Evolutionary conservation across 805 yeast species (phyloP).

Genomic region (Candida tibetensis): DNA sequence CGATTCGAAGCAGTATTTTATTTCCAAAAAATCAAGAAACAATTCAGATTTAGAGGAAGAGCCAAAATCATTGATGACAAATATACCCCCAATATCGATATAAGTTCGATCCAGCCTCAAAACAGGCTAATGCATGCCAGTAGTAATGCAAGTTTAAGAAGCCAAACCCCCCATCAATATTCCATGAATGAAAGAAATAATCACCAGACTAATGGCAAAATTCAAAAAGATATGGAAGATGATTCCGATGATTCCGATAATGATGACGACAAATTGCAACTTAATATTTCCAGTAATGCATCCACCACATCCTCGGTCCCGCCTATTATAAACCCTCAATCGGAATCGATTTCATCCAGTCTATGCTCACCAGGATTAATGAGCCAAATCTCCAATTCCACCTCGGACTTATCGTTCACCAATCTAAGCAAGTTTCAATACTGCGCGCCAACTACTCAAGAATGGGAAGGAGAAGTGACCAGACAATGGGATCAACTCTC

Average conservation of each 20-base stretch:
- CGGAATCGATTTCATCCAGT: slow-evolving; percentile 22
- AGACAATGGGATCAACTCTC: slow-evolving; percentile 65
- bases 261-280: slow-evolving; percentile 1
- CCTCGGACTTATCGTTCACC: slow-evolving; percentile 26
- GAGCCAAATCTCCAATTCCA: slow-evolving; percentile 17
- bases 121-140: slow-evolving; percentile 1
- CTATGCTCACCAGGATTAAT: slow-evolving; percentile 29
- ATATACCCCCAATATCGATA: slow-evolving; percentile 30
- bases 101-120: slow-evolving; percentile 28
- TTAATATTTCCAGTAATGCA: background rate
- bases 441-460: slow-evolving; percentile 52
- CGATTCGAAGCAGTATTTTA: slow-evolving; percentile 76
- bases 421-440: slow-evolving; percentile 23
- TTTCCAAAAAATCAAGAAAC: slow-evolving; percentile 59
- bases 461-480: slow-evolving; percentile 64
- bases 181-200: background rate
- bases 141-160: background rate
- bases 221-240: slow-evolving; percentile 2
- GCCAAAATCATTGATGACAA: slow-evolving; percentile 46
- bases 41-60: slow-evolving; percentile 69
- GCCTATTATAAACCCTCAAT: slow-evolving; percentile 8
- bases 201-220: background rate
- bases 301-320: background rate
- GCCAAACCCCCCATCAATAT: background rate
- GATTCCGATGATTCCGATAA: slow-evolving; percentile 7